Evolutionary conservation across 352 stramenopile genomes (phyloP), one percentile per base, ranked within the genome.

Genomic region (Pythium scleroteichum): DNA sequence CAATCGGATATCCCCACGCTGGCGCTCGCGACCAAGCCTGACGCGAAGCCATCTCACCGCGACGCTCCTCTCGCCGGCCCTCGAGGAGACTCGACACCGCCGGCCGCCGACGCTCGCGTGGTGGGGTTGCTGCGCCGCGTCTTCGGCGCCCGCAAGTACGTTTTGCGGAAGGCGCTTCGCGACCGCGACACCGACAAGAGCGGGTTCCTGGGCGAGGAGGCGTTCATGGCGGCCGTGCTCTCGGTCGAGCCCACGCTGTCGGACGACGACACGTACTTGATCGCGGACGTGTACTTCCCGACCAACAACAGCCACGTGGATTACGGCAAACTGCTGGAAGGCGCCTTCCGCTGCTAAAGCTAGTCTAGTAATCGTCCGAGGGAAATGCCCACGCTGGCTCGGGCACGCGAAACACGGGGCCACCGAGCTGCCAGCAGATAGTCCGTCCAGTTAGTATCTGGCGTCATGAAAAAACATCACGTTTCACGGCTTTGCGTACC

Each of bases 221-320:
- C 71, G 53, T 93, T 95, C 59, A 92, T 93, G 82, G 73, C 82
- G 44, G 83, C 82, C 3, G 56, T 94, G 46, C 42, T 82, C 53
- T 73, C 70, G 7, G 57, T 93, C 23, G 75, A 85, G 35, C 78
- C 79, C 16, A 53, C 63, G 32, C 70, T 95, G 19, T 82, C 75
- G 7, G 84, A 95, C 40, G 72, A 90, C 20, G 82, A 93, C 55
- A 80, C 73, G 48, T 95, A 92, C 59, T 26, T 79, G 45, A 76
- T 95, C 45, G 84, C 79, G 0, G 79, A 87, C 41, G 73, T 59
- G 9, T 90, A 86, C 52, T 93, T 94, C 53, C 77, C 84, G n/a
- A 84, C 73, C 33, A 88, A 83, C 60, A 90, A 91, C 59, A 73
- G 66, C 52, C 53, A 59, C n/a, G 52, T 95, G 10, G 74, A 92